Base-by-base conservation (phyloP, 2,329 filamentous ascomycete species). In the Alternaria arbusti region DNA sequence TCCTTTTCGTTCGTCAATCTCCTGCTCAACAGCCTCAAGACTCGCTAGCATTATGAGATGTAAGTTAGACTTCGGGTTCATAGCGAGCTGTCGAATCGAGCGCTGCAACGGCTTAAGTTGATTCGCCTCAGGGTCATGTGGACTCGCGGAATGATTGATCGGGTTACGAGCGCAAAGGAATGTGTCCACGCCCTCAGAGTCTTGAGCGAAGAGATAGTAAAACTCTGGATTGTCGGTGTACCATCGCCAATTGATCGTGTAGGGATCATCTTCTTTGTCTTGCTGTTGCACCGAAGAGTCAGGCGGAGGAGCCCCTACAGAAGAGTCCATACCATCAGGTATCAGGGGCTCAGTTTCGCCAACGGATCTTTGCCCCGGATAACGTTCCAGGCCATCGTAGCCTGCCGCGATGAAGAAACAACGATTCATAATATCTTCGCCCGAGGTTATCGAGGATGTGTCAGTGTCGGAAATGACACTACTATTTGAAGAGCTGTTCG, bases 1-100 rank as follows among this genome's bases (percentile, higher is more conserved):
- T 1, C 94, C 94, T n/a, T 91, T 93, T 25, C 93, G 86, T 61
- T 86, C 83, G 59, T 84, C 85, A 2, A 92, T 90, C 75, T 94
- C 89, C 40, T 85, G 82, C 74, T 96, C 92, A 1, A 90, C 86
- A 15, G 85, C 76, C 69, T 91, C 88, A 8, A 94, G 82, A 26
- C 82, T 81, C 17, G 81, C 80, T 5, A 88, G 79, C 73, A 80
- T 50, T 61, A 70, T 32, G 67, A 78, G 55, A 54, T 74, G 63
- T 60, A 80, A 60, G 0, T 64, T 54, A 5, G 71, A 73, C 8
- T 60, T 55, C 2, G 67, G 59, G 6, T 70, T 57, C 61, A 69
- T 66, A 17, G 69, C 68, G 8, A 61, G 56, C n/a, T 64, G 69
- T 22, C 74, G 74, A 25, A 75, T 59, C 6, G 68, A 57, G 51